These are phyloP conservation scores for Penicillium sp. DNA, from an alignment of 2,329 filamentous ascomycete genomes.

Conservation along the genomic window DNA sequence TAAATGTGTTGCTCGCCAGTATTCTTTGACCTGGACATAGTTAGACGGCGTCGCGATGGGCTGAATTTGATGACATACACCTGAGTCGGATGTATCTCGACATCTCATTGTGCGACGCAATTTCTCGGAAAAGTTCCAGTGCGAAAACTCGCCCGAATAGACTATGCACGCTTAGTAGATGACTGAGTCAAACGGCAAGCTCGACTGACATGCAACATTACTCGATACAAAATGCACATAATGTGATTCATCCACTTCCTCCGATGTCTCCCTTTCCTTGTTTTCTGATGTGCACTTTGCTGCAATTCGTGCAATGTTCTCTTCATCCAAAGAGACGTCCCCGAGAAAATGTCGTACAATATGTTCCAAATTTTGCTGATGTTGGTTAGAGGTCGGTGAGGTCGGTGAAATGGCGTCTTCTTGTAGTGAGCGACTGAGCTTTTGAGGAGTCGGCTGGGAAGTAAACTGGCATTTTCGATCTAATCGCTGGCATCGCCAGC, in stretches of 20 bases:
- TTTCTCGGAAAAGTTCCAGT: slow-evolving; percentile 45
- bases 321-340: slow-evolving; percentile 13
- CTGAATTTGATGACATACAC: slow-evolving; percentile 17
- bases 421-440: slow-evolving; percentile 27
- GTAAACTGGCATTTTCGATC: slow-evolving; percentile 51
- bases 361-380: slow-evolving; percentile 9
- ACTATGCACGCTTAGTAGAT: slow-evolving; percentile 21
- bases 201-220: slow-evolving; percentile 8
- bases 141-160: slow-evolving; percentile 47
- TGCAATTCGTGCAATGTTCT: slow-evolving; percentile 9
- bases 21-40: slow-evolving; percentile 33
- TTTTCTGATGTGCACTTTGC: slow-evolving; percentile 4
- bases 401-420: not conserved
- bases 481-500: slow-evolving; percentile 53
- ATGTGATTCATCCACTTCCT: slow-evolving; percentile 12
- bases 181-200: not conserved
- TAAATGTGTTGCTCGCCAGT: slow-evolving; percentile 42
- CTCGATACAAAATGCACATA: slow-evolving; percentile 10
- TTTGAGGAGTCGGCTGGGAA: slow-evolving; percentile 32
- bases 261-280: slow-evolving; percentile 2
- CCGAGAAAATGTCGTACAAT: slow-evolving; percentile 18
- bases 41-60: not conserved
- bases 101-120: slow-evolving; percentile 40
- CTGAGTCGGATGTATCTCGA: slow-evolving; percentile 28
- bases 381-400: not conserved